Evolutionary conservation across 2,329 filamentous ascomycete genomes (phyloP).

Genomic region (Cladosporium sp.): DNA sequence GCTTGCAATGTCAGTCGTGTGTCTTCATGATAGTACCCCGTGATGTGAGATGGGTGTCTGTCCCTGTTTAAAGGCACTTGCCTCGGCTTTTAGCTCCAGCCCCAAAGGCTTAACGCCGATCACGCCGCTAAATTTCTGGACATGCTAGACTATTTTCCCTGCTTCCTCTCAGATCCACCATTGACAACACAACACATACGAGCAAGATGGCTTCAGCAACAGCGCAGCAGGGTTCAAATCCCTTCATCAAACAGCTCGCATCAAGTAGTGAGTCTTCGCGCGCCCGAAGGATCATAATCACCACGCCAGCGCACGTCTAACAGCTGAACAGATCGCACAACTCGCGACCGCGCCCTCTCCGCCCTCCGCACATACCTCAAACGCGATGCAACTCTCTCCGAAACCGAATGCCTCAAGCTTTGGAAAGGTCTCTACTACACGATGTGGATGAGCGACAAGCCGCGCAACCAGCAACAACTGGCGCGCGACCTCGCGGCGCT

Average conservation of each 20-base stretch:
- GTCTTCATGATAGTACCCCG: too few relatives aligned
- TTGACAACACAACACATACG: conserved; percentile 1
- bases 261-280: conserved; percentile 67
- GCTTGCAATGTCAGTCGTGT: too few relatives aligned
- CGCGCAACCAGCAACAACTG: conserved; percentile 80
- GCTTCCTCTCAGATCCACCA: too few relatives aligned
- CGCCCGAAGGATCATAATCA: too few relatives aligned
- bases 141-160: too few relatives aligned
- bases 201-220: conserved; percentile 5
- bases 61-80: too few relatives aligned
- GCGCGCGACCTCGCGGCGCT: conserved; percentile 73
- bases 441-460: conserved; percentile 87
- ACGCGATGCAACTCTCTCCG: conserved; percentile 56
- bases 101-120: not conserved
- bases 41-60: too few relatives aligned
- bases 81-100: conserved; percentile 4
- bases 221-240: conserved; percentile 30
- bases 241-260: conserved; percentile 78
- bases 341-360: conserved; percentile 51
- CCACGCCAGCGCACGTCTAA: too few relatives aligned
- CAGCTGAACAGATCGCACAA: conserved; percentile 29
- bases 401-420: conserved; percentile 75
- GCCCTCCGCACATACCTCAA: conserved; percentile 76
- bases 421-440: conserved; percentile 94
- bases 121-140: conserved; percentile 14